A percentile compares a stretch with the other conserved stretches of the same genome.
phyloP scores from a whole-genome alignment of 140 eudicot genomes.

The Flaveria floridana region DNA sequence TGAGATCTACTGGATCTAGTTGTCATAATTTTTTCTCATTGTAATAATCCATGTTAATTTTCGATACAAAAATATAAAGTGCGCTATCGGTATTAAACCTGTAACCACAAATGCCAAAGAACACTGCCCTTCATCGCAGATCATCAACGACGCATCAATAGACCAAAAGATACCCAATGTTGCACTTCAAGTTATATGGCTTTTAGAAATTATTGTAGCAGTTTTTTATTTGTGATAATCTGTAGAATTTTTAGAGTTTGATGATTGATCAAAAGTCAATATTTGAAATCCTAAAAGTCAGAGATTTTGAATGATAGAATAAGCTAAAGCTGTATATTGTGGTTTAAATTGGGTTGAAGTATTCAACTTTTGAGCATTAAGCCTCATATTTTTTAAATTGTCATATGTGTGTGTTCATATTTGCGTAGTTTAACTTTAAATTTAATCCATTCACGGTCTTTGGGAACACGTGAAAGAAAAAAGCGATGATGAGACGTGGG shows the following conservation, averaged over 20 bases:
- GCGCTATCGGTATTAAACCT: background rate
- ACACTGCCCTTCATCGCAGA: slow-evolving; percentile 20
- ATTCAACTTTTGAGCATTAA: slow-evolving; percentile 19
- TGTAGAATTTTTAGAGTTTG: background rate
- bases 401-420: slow-evolving; percentile 27
- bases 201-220: background rate
- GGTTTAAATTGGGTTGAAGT: slow-evolving; percentile 17
- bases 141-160: background rate
- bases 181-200: background rate
- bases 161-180: background rate
- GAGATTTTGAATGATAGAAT: slow-evolving; percentile 1
- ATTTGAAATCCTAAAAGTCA: slow-evolving; percentile 21
- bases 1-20: no score
- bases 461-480: slow-evolving; percentile 16
- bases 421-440: background rate
- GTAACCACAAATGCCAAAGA: background rate
- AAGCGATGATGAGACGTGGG: slow-evolving; percentile 14
- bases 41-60: background rate
- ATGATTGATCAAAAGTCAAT: slow-evolving; percentile 18
- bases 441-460: background rate
- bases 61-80: background rate
- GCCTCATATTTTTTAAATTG: background rate
- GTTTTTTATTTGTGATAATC: slow-evolving; percentile 3
- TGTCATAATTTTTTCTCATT: background rate
- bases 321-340: background rate